Base-by-base conservation (phyloP, 1,284 basidiomycete genomes). In the Fomitopsis schrenkii region DNA sequence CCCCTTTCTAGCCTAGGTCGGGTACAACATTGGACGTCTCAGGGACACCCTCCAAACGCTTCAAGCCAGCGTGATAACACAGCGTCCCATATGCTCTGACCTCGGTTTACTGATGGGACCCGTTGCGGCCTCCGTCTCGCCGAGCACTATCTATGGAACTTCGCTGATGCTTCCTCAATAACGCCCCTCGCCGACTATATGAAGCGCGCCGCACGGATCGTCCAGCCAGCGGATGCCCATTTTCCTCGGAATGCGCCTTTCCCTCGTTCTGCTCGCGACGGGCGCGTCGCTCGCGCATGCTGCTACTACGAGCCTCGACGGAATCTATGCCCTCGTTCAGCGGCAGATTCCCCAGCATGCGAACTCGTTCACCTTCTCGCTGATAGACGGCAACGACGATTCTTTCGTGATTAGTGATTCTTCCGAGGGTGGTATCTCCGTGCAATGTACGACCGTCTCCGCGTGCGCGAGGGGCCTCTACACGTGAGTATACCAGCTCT, bases 381-480 rank as follows among this genome's bases (percentile, higher is more conserved):
- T 68, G 19, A 59, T 66, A 5, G 57, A 66, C n/a, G 71, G 71
- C 7, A 62, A 63, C 12, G 58, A 65, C 1, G 72, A 74, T 58
- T 60, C 67, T 26, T 73, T 71, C 63, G 58, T 64, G 19, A 62
- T 74, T 44, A 66, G 64, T 48, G 71, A 74, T 53, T 66, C 64
- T 17, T 15, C 40, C n/a, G 60, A 62, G 14, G 33, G 55, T 5
- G 44, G 68, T 1, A 65, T 74, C 46, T 69, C 68, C n/a, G 63
- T 74, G 22, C 48, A 67, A 19, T 74, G 72, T 54, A 73, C 71
- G 1, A 71, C 72, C 12, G 64, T 69, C 26, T 71, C 64, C 58
- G 71, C 70, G 5, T 74, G 72, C 56, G 67, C 71, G 12, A 66
- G 71, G 5, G 72, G 72, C 5, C 59, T 73, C 8, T 73, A 74